These are phyloP conservation scores for Rhizopus sp. DNA, from an alignment of 371 early-diverging fungal genomes.

Conservation along the genomic window DNA sequence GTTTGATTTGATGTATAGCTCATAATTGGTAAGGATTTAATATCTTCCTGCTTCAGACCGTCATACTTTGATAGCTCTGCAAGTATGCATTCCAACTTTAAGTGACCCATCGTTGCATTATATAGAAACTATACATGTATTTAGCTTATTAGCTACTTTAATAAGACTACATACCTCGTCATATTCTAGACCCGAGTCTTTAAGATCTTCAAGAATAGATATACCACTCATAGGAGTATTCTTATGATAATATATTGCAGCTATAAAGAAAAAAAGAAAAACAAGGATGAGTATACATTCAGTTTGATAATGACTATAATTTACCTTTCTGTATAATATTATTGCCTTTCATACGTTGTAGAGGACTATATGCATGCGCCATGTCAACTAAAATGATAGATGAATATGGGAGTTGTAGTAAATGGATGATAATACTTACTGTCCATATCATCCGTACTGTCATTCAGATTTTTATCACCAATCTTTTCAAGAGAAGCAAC, in stretches of 20 bases:
- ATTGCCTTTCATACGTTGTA: constrained; percentile 11
- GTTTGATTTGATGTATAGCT: constrained; percentile 10
- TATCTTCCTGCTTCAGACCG: constrained; percentile 2
- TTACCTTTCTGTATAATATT: constrained; percentile 31
- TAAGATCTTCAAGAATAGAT: constrained; percentile 7
- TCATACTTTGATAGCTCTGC: constrained; percentile 1
- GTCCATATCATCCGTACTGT: not conserved
- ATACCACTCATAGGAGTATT: constrained; percentile 5
- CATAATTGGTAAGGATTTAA: constrained; percentile 15
- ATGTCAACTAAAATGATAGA: not conserved
- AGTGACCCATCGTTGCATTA: constrained; percentile 15
- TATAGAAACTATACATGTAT: constrained; percentile 10
- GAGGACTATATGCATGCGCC: constrained; percentile 17
- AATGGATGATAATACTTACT: not conserved
- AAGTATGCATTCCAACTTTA: constrained; percentile 12
- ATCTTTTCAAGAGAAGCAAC: not conserved
- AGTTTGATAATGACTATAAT: constrained; percentile 2
- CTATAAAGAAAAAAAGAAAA: constrained; percentile 1
- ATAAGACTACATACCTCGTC: not conserved
- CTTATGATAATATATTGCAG: constrained; percentile 8
- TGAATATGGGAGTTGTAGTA: not conserved
- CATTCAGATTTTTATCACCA: not conserved
- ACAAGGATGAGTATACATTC: not conserved
- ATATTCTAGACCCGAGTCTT: not conserved
- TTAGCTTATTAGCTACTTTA: not conserved